Base-by-base conservation (phyloP, 73 alveolate species). In the Paramecium pentaurelia region DNA sequence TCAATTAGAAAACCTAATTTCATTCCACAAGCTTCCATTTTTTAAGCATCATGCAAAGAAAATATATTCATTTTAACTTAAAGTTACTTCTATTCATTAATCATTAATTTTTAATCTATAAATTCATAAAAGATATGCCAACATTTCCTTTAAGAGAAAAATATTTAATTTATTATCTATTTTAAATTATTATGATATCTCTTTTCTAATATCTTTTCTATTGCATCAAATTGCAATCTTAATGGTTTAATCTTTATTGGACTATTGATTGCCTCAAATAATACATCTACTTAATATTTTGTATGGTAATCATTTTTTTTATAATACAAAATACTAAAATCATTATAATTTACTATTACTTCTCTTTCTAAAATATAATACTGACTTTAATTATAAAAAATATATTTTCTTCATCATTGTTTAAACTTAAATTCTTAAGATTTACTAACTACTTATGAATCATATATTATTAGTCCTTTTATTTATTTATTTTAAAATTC, bases 11-110 rank as follows among this genome's bases (percentile, higher is more conserved):
- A 80, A 6, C 91, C 91, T 7, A 80, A 80, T 80, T 80, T 80
- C 73, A 80, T 44, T 20, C 91, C 91, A 80, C 91, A 80, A 8
- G 91, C 91, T 47, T 80, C 91, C 73, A 80, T 44, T 8, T 80
- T 80, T 27, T 80, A 36, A 27, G 91, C 91, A 45, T 80, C 91
- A 2, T 80, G 58, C 18, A 80, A 45, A 14, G 91, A 80, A 80
- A 80, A 80, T 80, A 80, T 80, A 80, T 80, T 80, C 71, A 80
- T 80, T 11, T 45, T 42, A 22, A 80, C 73, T 45, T 80, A 47
- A 8, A 80, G 30, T 10, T 80, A 80, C 58, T 80, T 80, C 49
- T 80, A 45, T 80, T 80, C 91, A 45, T 80, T 80, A 5, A 80
- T 80, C 91, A 80, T 80, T 18, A 80, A 80, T 18, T 80, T 42